phyloP scores from a whole-genome alignment of 768 basidiomycete genomes.

The Russula lepida region DNA sequence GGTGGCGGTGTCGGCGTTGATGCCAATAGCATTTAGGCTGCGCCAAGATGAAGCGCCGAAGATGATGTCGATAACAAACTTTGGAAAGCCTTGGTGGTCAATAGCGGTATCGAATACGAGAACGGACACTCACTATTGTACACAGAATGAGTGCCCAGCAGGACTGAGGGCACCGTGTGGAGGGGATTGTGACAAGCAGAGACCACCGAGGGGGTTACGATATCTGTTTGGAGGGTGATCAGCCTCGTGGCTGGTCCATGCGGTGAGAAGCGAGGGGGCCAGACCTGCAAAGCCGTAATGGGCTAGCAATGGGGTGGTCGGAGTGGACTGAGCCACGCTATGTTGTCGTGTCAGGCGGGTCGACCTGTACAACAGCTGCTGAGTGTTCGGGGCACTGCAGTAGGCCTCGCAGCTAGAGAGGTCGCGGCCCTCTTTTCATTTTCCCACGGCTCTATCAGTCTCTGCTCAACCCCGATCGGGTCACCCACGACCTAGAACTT shows the following conservation, averaged over 20 bases:
- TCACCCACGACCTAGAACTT: not conserved
- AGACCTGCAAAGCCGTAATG: constrained; percentile 14
- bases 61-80: constrained; percentile 9
- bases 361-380: not conserved
- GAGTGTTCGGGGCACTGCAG: not conserved
- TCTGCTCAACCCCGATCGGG: not conserved
- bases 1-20: constrained; percentile 13
- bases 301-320: not conserved
- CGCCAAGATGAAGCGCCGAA: constrained; percentile 14
- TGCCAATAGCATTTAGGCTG: constrained; percentile 17
- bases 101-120: not conserved
- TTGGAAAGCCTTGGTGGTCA: not conserved
- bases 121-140: constrained; percentile 5
- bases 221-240: constrained; percentile 14
- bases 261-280: constrained; percentile 18
- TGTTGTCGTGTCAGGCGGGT: not conserved
- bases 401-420: not conserved
- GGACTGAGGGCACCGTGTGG: constrained; percentile 7
- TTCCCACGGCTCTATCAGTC: constrained; percentile 19
- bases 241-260: constrained; percentile 22
- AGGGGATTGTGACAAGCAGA: constrained; percentile 10
- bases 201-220: constrained; percentile 9
- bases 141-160: constrained; percentile 7
- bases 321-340: not conserved
- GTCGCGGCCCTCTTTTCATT: too few relatives aligned